Conservation (phyloP, 225 moss, liverwort and hornwort species). For the Straminergon stramineum region DNA sequence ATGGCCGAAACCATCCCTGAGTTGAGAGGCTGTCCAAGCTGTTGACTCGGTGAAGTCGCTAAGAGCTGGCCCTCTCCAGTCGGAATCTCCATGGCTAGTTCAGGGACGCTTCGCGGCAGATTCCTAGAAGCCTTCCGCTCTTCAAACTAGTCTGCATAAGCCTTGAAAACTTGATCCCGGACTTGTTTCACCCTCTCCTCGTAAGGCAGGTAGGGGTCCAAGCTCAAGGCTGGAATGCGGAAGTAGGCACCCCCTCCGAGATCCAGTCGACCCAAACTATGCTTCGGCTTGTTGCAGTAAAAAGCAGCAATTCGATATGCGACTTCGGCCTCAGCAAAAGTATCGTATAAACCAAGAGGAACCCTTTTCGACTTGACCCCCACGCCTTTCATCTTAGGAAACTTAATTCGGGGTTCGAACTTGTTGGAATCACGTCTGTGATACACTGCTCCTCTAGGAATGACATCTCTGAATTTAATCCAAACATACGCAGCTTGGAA, state of each 20-base stretch:
- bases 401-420: background rate
- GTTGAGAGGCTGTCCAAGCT: background rate
- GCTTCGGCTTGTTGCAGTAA: background rate
- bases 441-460: background rate
- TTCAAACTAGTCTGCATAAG: background rate
- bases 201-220: background rate
- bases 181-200: background rate
- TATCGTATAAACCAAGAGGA: background rate
- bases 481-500: too few species aligned
- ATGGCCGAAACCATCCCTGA: background rate
- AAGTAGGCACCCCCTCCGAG: background rate
- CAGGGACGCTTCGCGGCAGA: background rate
- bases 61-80: background rate
- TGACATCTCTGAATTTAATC: too few species aligned
- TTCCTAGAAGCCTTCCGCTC: background rate
- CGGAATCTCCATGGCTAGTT: background rate
- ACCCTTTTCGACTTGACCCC: background rate
- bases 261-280: background rate
- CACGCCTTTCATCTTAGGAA: background rate
- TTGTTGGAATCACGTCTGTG: accelerated
- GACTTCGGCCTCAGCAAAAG: background rate
- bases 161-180: background rate
- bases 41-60: background rate
- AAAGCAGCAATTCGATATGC: background rate
- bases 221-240: background rate